Percentiles rank a stretch among this genome's conserved stretches.
These are phyloP conservation scores for Nemania sp. DNA, from an alignment of 2,329 filamentous ascomycete genomes.

Conservation along the genomic window DNA sequence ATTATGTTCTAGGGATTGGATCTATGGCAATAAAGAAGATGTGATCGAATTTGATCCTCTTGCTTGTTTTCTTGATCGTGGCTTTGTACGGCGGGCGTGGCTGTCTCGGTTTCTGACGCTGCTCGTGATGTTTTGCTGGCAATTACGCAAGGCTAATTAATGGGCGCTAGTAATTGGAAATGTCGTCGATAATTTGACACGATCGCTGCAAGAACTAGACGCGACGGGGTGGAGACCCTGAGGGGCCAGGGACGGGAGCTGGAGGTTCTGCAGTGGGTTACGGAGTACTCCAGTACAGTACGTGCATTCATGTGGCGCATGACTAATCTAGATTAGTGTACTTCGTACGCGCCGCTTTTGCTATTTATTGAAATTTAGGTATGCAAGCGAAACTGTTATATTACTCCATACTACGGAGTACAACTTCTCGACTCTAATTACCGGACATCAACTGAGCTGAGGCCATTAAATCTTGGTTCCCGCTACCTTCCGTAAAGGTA, in stretches of 20 bases:
- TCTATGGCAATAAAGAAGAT: background rate
- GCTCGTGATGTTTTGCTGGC: constrained; percentile 6
- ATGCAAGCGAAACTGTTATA: no score
- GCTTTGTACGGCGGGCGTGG: background rate
- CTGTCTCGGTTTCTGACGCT: background rate
- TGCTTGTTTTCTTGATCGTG: background rate
- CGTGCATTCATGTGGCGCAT: background rate
- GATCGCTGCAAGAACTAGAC: constrained; percentile 10
- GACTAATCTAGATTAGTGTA: no score
- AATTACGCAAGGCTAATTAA: no score
- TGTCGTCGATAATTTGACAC: constrained; percentile 17
- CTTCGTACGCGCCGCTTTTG: no score
- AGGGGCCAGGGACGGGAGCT: constrained; percentile 5
- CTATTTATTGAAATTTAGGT: no score
- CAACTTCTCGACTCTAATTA: no score
- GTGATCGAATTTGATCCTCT: background rate
- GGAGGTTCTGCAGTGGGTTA: no score
- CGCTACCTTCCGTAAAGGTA: no score
- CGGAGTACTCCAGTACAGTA: no score
- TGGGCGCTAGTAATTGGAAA: constrained; percentile 1
- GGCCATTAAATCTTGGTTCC: no score
- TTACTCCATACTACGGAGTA: no score
- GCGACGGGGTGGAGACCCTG: constrained; percentile 16
- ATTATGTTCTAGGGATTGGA: background rate
- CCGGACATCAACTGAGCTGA: no score